phyloP scores from a whole-genome alignment of 257 asterid species.

The Solanum tarijense region DNA sequence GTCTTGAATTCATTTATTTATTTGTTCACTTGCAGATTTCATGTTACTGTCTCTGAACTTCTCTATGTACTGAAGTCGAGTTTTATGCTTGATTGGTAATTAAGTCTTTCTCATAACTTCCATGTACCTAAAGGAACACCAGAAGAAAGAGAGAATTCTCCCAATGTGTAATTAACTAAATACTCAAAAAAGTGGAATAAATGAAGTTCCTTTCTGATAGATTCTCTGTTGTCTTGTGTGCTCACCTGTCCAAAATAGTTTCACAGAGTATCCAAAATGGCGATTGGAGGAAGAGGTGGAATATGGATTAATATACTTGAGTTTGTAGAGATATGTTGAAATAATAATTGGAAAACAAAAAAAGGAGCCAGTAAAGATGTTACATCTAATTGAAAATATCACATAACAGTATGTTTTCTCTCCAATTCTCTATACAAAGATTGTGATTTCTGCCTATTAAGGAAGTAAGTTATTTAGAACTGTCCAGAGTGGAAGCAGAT shows the following conservation, averaged over 20 bases:
- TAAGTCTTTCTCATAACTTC: neutral
- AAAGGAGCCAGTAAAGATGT: neutral
- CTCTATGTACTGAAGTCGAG: neutral
- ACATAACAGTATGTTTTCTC: neutral
- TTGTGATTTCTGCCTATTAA: neutral
- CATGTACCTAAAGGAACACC: neutral
- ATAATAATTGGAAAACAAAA: neutral
- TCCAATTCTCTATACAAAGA: neutral
- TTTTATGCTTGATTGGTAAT: neutral
- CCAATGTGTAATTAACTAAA: neutral
- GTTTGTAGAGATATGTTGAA: neutral
- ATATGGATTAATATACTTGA: neutral
- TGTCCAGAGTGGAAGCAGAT: neutral
- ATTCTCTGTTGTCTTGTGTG: neutral
- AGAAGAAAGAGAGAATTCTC: neutral
- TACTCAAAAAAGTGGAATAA: neutral
- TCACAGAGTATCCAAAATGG: neutral
- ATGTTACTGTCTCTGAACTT: neutral
- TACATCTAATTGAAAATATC: neutral
- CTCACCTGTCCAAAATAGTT: neutral
- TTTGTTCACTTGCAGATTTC: neutral
- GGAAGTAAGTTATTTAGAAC: neutral
- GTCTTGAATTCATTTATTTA: neutral
- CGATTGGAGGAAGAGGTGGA: neutral
- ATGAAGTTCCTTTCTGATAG: neutral